phyloP scores from a whole-genome alignment of 2,329 filamentous ascomycete genomes.

The Triangularia setosa region DNA sequence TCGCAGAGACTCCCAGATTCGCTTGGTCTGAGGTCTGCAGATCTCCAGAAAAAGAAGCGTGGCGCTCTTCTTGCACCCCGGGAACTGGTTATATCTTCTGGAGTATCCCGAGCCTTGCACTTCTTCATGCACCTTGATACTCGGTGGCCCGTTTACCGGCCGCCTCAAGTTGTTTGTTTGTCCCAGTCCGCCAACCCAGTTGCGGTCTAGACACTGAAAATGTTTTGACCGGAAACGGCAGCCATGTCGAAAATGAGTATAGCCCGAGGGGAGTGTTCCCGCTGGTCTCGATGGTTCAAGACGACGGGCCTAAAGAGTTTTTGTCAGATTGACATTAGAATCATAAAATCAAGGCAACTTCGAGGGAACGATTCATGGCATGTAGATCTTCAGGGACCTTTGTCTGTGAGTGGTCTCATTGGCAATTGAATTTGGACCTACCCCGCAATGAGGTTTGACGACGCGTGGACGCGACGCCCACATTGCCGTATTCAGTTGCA shows the following conservation, averaged over 20 bases:
- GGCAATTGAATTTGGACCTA: neutral
- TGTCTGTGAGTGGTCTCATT: neutral
- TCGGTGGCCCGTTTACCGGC: neutral
- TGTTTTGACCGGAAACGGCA: slow-evolving; percentile 7
- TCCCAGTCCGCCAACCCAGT: neutral
- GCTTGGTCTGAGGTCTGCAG: neutral
- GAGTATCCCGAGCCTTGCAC: neutral
- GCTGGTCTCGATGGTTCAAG: neutral
- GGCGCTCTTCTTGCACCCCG: neutral
- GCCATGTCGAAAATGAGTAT: neutral
- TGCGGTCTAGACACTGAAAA: neutral
- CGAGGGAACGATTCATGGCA: neutral
- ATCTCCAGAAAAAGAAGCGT: neutral
- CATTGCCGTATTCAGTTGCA: neutral
- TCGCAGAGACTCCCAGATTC: slow-evolving; percentile 1
- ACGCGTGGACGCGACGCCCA: neutral
- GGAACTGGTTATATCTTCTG: neutral
- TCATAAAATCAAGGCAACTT: neutral
- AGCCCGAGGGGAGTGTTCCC: neutral
- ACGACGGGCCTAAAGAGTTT: neutral
- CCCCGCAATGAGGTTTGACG: neutral
- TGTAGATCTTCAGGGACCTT: neutral
- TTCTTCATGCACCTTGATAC: neutral
- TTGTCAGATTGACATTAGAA: neutral
- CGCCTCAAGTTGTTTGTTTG: neutral